phyloP scores from a whole-genome alignment of 305 asterid genomes.

The Ilex paraguariensis region DNA sequence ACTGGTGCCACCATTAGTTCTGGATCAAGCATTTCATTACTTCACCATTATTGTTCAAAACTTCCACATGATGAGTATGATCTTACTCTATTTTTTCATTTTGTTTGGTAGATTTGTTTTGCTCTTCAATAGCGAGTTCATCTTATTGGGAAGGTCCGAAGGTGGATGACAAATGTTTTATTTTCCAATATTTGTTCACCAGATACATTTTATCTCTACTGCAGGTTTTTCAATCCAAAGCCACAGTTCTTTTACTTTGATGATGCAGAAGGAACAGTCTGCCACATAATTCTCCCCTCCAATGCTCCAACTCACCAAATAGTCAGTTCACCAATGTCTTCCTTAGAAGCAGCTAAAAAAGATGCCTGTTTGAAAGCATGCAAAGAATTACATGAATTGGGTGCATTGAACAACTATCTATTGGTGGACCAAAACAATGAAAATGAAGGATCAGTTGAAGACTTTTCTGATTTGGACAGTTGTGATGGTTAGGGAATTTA shows the following conservation, averaged over 20 bases:
- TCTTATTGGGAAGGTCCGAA: background rate
- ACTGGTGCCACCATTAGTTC: constrained; percentile 93
- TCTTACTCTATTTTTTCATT: constrained; percentile 1
- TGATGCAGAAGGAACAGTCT: constrained; percentile 63
- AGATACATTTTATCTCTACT: constrained; percentile 10
- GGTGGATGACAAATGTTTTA: background rate
- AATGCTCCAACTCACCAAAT: constrained; percentile 82
- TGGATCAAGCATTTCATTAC: constrained; percentile 68
- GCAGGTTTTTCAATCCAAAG: constrained; percentile 79
- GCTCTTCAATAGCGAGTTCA: background rate
- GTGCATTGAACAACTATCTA: constrained; percentile 89
- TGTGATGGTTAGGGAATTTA: constrained; percentile 50
- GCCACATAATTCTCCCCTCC: constrained; percentile 76
- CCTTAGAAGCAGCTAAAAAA: constrained; percentile 71
- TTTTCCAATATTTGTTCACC: background rate
- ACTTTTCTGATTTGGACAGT: constrained; percentile 50
- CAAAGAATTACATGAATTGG: constrained; percentile 74
- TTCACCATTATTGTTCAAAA: constrained; percentile 86
- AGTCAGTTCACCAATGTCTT: constrained; percentile 58
- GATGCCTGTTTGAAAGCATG: constrained; percentile 96
- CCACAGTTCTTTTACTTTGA: constrained; percentile 67
- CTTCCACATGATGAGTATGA: constrained; percentile 97
- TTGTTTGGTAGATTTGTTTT: background rate
- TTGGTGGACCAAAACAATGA: constrained; percentile 69
- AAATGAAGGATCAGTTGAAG: constrained; percentile 40